Conservation (phyloP, 2,329 filamentous ascomycete genomes). For the Pseudocercospora ulei region DNA sequence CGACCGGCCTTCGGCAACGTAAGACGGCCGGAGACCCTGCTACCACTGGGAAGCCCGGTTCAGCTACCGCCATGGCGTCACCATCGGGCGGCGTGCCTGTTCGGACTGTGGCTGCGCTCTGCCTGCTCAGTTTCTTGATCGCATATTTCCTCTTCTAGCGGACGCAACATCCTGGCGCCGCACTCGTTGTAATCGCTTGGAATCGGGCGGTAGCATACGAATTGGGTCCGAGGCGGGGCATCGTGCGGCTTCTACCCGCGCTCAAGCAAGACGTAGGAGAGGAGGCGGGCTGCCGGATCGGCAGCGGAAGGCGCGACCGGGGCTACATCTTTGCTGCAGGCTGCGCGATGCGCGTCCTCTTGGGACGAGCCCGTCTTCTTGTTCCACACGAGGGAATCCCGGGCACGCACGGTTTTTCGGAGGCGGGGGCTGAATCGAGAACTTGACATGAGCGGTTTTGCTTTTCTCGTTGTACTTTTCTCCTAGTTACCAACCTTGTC, state of each 20-base stretch:
- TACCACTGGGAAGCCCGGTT: conserved; percentile 19
- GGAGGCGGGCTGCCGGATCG: too few species aligned
- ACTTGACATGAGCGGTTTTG: conserved; percentile 1
- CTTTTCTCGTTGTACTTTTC: conserved; percentile 7
- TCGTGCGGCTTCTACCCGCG: too few species aligned
- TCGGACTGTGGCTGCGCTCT: conserved; percentile 71
- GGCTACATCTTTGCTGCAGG: not conserved
- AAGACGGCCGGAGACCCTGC: conserved; percentile 43
- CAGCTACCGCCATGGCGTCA: conserved; percentile 21
- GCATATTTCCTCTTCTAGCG: conserved; percentile 89
- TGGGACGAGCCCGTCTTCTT: not conserved
- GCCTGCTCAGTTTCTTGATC: conserved; percentile 81
- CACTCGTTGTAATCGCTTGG: too few species aligned
- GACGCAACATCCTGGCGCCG: too few species aligned
- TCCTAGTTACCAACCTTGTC: not conserved
- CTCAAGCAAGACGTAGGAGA: not conserved
- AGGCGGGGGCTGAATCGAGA: not conserved
- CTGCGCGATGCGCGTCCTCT: not conserved
- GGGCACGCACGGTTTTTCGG: conserved; percentile 5
- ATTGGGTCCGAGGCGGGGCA: too few species aligned
- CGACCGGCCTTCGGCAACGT: conserved; percentile 60
- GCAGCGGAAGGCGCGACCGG: not conserved
- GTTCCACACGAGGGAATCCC: conserved; percentile 2
- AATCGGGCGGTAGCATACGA: too few species aligned
- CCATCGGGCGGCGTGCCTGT: conserved; percentile 66